Evolutionary conservation across 768 basidiomycete species (phyloP).

Genomic region (Termitomyces sp.): DNA sequence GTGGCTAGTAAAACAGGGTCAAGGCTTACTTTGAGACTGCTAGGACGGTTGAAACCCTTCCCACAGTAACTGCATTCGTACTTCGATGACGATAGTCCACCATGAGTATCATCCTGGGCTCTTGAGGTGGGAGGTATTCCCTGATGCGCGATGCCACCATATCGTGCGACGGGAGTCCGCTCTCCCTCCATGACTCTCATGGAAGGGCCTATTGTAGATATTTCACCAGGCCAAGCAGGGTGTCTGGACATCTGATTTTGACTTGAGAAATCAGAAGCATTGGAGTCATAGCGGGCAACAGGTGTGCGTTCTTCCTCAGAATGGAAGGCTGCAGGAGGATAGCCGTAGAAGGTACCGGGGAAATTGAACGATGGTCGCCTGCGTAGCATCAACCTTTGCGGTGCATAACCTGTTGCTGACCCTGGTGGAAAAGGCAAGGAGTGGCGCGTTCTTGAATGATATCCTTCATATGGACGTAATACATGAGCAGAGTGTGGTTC

Average conservation of each 20-base stretch:
- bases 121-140: neutral
- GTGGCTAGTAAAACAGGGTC: conserved; percentile 13
- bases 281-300: neutral
- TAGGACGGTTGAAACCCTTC: conserved; percentile 80
- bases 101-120: conserved; percentile 13
- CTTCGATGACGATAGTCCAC: conserved; percentile 40
- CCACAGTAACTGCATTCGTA: conserved; percentile 80
- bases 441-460: conserved; percentile 1
- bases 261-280: neutral
- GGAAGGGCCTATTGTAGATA: conserved; percentile 9
- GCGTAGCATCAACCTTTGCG: neutral
- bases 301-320: conserved; percentile 7
- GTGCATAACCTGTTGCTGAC: conserved; percentile 1
- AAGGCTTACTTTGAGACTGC: conserved; percentile 68
- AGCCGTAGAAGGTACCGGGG: neutral
- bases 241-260: neutral
- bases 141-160: conserved; percentile 3
- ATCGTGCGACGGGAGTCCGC: conserved; percentile 16
- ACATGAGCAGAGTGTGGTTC: neutral
- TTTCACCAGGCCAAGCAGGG: conserved; percentile 8
- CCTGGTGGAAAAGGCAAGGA: conserved; percentile 1
- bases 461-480: conserved; percentile 1
- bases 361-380: conserved; percentile 3
- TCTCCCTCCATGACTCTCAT: conserved; percentile 14
- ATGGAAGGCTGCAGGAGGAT: neutral